Evolutionary conservation across 225 moss, liverwort and hornwort genomes (phyloP), one percentile per base, ranked within the genome.

Genomic region (Pleurozium schreberi): DNA sequence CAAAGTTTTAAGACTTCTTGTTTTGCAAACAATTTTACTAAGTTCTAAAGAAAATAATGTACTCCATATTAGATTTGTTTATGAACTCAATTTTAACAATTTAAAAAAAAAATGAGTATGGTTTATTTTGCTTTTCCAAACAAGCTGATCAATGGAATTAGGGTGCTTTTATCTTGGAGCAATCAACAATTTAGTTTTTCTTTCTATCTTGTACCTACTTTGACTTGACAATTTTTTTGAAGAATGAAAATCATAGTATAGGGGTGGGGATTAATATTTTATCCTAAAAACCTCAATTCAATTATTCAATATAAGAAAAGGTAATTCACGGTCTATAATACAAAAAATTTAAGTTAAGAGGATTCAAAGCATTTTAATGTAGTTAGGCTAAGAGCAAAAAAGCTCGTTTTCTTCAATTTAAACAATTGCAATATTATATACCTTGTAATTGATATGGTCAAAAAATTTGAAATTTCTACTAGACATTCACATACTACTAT

Each of bases 161-260:
- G 11, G 7, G 0, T 7, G 0, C 12, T 75, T 31, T 12, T 1
- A 33, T 17, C 2, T 12, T 5, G 20, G 2, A 75, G 5, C 5
- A 49, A 33, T 49, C 11, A 49, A 49, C 2, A 33, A 20, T 49
- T 33, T 4, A 20, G 0, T 11, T 31, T 49, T 49, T 31, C 4
- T 11, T 31, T 47, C 47, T 47, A 47, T 47, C 7, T 31, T 75
- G 8, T 20, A 75, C 20, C 18, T 19, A 8, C 18, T 33, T 75
- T 0, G 2, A 8, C 2, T 75, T 31, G 31, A 11, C 1, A 49
- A 31, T 17, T 11, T 45, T 40, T 31, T 18, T 1, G 7, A 47
- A 12, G 7, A 31, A 11, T 2, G n/a, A 47, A 47, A 73, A 73
- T 30, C 28, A 73, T 45, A 1, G 70, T 5, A 5, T 4, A 8